phyloP scores from a whole-genome alignment of 139 green algal genomes.

The Diplosphaera chodatii region DNA sequence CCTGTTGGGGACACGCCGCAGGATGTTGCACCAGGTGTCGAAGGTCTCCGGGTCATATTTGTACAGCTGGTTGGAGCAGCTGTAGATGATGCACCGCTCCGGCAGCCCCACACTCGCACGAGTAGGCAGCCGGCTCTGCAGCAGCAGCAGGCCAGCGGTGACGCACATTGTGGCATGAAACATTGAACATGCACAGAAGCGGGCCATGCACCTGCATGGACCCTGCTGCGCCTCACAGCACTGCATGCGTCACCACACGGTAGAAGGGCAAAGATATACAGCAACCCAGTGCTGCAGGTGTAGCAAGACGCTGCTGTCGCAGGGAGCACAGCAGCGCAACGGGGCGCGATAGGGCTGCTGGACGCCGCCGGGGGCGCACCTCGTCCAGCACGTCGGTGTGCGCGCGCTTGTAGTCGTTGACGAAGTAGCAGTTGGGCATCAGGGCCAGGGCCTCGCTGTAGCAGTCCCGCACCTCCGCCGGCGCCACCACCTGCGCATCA shows the following conservation, averaged over 20 bases:
- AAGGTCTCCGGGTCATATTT: constrained; percentile 89
- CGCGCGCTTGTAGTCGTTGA: constrained; percentile 84
- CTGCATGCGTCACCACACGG: no score
- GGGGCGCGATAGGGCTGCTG: no score
- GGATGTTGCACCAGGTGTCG: constrained; percentile 70
- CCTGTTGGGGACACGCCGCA: constrained; percentile 21
- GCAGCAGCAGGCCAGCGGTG: no score
- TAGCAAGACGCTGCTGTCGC: no score
- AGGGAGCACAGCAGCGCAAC: no score
- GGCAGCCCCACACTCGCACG: constrained; percentile 53
- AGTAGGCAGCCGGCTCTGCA: constrained; percentile 10
- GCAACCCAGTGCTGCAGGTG: no score
- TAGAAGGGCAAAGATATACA: no score
- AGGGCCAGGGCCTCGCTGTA: constrained; percentile 77
- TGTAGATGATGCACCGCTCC: constrained; percentile 70
- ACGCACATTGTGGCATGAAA: no score
- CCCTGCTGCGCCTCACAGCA: no score
- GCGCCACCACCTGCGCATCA: constrained; percentile 10
- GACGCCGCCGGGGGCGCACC: neutral
- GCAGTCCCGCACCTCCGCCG: constrained; percentile 40
- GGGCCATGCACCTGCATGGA: no score
- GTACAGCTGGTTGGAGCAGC: constrained; percentile 88
- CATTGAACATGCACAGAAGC: no score
- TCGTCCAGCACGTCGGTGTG: constrained; percentile 60
- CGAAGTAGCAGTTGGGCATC: constrained; percentile 92